Evolutionary conservation across 2,329 filamentous ascomycete species (phyloP).

Genomic region (Myrmaecium sp.): DNA sequence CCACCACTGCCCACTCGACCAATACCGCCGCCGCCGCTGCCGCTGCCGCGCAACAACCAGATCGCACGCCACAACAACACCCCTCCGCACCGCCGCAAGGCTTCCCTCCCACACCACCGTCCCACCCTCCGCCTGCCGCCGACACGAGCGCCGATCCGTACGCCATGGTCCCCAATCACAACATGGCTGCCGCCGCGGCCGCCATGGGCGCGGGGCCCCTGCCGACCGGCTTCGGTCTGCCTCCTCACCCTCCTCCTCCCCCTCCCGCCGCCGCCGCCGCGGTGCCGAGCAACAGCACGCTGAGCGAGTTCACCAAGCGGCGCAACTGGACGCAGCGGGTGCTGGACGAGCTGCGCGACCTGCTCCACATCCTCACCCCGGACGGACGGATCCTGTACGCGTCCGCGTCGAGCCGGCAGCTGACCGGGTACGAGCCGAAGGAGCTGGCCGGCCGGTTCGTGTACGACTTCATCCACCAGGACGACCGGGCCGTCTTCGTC

Average conservation of each 20-base stretch:
- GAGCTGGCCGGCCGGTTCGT: constrained; percentile 63
- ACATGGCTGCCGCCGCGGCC: too few relatives aligned
- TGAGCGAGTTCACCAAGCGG: constrained; percentile 49
- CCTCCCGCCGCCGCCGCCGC: constrained; percentile 24
- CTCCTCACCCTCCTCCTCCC: too few relatives aligned
- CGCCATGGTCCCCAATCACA: too few relatives aligned
- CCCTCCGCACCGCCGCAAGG: too few relatives aligned
- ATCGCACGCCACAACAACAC: too few relatives aligned
- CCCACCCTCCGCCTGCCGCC: too few relatives aligned
- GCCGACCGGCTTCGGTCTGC: constrained; percentile 35
- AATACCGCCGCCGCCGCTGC: too few relatives aligned
- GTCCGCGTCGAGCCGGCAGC: constrained; percentile 56
- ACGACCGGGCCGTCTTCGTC: constrained; percentile 69
- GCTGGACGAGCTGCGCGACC: constrained; percentile 76
- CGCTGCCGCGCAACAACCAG: too few relatives aligned
- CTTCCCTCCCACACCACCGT: too few relatives aligned
- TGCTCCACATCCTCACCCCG: constrained; percentile 72
- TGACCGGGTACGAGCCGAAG: constrained; percentile 59
- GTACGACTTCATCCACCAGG: constrained; percentile 67
- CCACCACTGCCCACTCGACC: too few relatives aligned
- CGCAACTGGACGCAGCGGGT: constrained; percentile 77
- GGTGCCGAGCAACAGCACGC: constrained; percentile 32
- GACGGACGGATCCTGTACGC: constrained; percentile 72
- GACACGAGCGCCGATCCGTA: too few relatives aligned
- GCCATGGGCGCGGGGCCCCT: constrained; percentile 38